Base-by-base conservation (phyloP, 2,329 filamentous ascomycete genomes). In the Hymenoscyphus albidus region DNA sequence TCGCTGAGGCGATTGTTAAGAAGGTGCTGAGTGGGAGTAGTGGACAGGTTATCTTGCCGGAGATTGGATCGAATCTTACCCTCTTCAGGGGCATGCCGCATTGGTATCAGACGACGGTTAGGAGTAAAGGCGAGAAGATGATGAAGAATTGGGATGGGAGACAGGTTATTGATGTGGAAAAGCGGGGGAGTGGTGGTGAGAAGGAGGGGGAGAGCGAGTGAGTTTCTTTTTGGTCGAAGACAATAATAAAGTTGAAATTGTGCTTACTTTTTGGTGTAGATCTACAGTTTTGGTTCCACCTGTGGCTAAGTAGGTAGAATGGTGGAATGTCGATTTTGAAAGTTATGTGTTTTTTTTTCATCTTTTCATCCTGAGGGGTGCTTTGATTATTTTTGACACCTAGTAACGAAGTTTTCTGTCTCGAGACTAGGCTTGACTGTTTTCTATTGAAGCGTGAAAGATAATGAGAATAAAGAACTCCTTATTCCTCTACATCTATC, bases 1-100 rank as follows among this genome's bases (percentile, higher is more conserved):
- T 91, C 13, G 87, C 88, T 0, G 85, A 89, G 70, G 82, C 78
- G 5, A 80, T 91, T 61, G 85, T 88, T 0, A 77, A 80, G 66
- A 82, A 88, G 71, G 83, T 91, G 5, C 70, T 88, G 51, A 78
- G 70, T 1, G 87, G 86, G 1, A 76, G 79, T 66, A 86, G 84
- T 72, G 83, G 82, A 1, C 81, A 87, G 75, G 73, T 90, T 27
- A 70, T 85, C 31, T 55, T 85, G 62, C 87, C 88, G 40, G 44
- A 35, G 59, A 13, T 31, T 35, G 22, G 16, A 1, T 42, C 5
- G 12, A 22, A 14, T 7, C 9, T 51, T 40, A 61, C 39, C 1
- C 13, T n/a, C 54, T 54, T 61, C 6, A 51, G 59, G 40, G 40
- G 59, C 22, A 75, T 85, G 69, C 88, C 89, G n/a, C 77, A 85